Percentiles rank a stretch among this genome's conserved stretches.
phyloP scores from a whole-genome alignment of 805 yeast genomes.

The Schizosaccharomyces japonicus region DNA sequence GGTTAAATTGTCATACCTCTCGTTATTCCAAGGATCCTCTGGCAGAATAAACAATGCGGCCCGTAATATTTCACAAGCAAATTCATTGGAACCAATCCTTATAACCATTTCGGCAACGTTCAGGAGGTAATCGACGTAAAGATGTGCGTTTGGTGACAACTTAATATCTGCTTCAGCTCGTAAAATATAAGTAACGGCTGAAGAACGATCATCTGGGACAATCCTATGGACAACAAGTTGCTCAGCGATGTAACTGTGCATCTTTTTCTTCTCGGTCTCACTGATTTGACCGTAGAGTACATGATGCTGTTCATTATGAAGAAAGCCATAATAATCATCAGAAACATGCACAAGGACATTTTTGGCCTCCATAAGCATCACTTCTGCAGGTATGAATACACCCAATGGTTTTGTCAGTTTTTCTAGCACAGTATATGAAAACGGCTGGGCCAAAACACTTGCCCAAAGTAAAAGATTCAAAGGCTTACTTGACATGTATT shows the following conservation, averaged over 20 bases:
- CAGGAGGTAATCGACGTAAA: constrained; percentile 7
- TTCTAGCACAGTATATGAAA: background rate
- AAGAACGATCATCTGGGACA: constrained; percentile 5
- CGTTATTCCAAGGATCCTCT: constrained; percentile 7
- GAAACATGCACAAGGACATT: constrained; percentile 4
- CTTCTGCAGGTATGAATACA: constrained; percentile 1
- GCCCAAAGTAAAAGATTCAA: background rate
- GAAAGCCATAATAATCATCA: constrained; percentile 7
- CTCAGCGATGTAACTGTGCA: constrained; percentile 9
- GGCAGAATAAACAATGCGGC: constrained; percentile 8
- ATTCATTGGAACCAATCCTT: constrained; percentile 7
- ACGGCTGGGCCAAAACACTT: background rate
- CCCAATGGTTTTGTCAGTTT: background rate
- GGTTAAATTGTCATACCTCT: no score
- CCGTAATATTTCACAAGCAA: constrained; percentile 7
- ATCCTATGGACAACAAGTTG: constrained; percentile 5
- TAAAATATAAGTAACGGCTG: constrained; percentile 8
- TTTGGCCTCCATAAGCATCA: constrained; percentile 8
- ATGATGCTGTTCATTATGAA: constrained; percentile 5
- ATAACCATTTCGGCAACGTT: constrained; percentile 7
- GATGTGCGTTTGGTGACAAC: constrained; percentile 7
- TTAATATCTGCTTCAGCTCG: constrained; percentile 7
- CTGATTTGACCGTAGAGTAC: constrained; percentile 8
- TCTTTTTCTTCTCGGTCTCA: constrained; percentile 7
- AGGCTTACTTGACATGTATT: no score